These are phyloP conservation scores for Penicillium sumatraense DNA, from an alignment of 2,329 filamentous ascomycete species.

Conservation along the genomic window DNA sequence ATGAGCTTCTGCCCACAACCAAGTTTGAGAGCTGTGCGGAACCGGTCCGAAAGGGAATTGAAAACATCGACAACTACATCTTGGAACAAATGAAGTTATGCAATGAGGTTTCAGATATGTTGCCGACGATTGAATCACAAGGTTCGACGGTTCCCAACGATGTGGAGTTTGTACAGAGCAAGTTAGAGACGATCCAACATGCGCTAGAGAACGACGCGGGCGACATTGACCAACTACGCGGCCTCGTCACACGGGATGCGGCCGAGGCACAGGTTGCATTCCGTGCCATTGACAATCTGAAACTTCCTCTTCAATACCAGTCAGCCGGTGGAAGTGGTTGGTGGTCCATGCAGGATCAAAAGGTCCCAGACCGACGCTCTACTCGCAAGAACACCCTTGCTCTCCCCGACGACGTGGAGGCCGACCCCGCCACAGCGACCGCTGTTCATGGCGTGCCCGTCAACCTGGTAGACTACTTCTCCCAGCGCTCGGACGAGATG, in stretches of 20 bases:
- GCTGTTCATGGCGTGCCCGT: conserved; percentile 57
- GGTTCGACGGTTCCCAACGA: conserved; percentile 69
- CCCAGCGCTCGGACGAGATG: conserved; percentile 66
- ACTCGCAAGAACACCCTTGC: conserved; percentile 50
- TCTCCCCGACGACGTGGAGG: conserved; percentile 52
- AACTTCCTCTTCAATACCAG: conserved; percentile 69
- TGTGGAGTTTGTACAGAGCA: conserved; percentile 65
- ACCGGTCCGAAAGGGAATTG: conserved; percentile 77
- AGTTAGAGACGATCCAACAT: conserved; percentile 66
- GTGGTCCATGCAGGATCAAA: conserved; percentile 47
- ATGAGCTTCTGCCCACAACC: conserved; percentile 81
- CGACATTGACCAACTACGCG: conserved; percentile 62
- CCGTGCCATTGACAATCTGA: conserved; percentile 74
- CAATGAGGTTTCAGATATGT: conserved; percentile 75
- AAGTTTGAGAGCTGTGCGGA: conserved; percentile 90
- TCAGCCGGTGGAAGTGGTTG: conserved; percentile 49
- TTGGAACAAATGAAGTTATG: conserved; percentile 74
- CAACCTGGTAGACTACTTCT: conserved; percentile 69
- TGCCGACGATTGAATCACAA: conserved; percentile 65
- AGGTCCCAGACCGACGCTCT: conserved; percentile 44
- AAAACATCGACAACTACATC: conserved; percentile 78
- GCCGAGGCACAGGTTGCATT: conserved; percentile 73
- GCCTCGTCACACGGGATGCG: conserved; percentile 66
- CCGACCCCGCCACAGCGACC: conserved; percentile 44
- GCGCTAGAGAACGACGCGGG: conserved; percentile 67